Percentiles rank a stretch among this genome's conserved stretches.
phyloP scores from a whole-genome alignment of 352 stramenopile genomes.

The Phytophthora europaea region DNA sequence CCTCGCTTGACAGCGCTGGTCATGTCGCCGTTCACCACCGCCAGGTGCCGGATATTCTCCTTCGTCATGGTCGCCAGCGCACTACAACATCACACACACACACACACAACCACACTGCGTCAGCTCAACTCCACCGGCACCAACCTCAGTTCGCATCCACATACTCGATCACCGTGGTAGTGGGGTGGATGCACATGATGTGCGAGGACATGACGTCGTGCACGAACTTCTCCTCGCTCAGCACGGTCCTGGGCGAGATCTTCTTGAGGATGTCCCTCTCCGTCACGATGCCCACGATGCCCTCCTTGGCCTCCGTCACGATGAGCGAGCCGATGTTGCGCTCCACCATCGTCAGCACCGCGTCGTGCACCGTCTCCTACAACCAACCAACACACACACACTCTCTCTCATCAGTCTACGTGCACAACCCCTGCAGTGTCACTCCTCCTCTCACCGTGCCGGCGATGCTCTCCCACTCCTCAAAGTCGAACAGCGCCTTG shows the following conservation, averaged over 20 bases:
- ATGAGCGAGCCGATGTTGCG: constrained; percentile 85
- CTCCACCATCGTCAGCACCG: constrained; percentile 81
- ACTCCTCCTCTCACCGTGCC: constrained; percentile 47
- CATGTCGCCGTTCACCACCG: constrained; percentile 84
- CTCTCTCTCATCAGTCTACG: constrained; percentile 6
- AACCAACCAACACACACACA: constrained; percentile 6
- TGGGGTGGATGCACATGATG: constrained; percentile 88
- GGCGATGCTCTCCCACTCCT: constrained; percentile 82
- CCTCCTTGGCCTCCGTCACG: constrained; percentile 75
- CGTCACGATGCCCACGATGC: constrained; percentile 87
- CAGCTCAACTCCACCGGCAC: neutral
- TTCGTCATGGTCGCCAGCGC: constrained; percentile 89
- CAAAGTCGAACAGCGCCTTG: constrained; percentile 54
- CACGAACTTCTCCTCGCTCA: constrained; percentile 62
- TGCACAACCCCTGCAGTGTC: neutral
- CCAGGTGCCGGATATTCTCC: constrained; percentile 87
- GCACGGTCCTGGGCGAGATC: constrained; percentile 62
- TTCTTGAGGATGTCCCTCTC: constrained; percentile 88
- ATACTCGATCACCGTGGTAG: constrained; percentile 85
- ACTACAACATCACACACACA: constrained; percentile 39
- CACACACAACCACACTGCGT: no score
- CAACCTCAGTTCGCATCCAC: constrained; percentile 17
- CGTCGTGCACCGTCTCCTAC: constrained; percentile 84
- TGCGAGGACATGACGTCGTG: constrained; percentile 88
- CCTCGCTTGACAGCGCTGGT: constrained; percentile 77